phyloP scores from a whole-genome alignment of 2,329 filamentous ascomycete species.

The Cladosporium oxysporum region DNA sequence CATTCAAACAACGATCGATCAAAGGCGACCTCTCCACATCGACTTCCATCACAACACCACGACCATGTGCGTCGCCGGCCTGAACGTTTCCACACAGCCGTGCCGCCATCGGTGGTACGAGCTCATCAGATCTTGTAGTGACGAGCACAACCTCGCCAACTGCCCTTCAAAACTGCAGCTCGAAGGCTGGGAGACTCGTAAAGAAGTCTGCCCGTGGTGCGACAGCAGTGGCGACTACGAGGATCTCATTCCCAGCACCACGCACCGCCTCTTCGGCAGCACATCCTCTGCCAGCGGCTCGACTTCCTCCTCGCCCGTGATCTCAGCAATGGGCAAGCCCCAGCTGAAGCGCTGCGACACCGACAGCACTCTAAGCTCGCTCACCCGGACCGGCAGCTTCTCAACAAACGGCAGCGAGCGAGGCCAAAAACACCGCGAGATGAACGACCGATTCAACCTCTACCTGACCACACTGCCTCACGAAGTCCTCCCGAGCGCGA shows the following conservation, averaged over 20 bases:
- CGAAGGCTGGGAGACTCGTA: slow-evolving; percentile 53
- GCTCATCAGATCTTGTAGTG: slow-evolving; percentile 46
- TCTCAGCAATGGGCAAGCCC: slow-evolving; percentile 17
- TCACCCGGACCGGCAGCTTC: slow-evolving; percentile 34
- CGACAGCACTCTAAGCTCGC: slow-evolving; percentile 27
- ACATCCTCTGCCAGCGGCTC: slow-evolving; percentile 42
- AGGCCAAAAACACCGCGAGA: slow-evolving; percentile 34
- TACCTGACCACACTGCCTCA: slow-evolving; percentile 37
- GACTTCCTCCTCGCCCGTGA: slow-evolving; percentile 21
- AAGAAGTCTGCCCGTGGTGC: slow-evolving; percentile 52
- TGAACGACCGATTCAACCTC: slow-evolving; percentile 38
- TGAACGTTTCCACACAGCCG: slow-evolving; percentile 49
- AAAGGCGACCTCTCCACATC: neutral
- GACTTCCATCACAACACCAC: neutral
- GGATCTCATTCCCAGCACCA: slow-evolving; percentile 39
- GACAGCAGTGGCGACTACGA: slow-evolving; percentile 22
- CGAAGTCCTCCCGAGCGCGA: slow-evolving; percentile 36
- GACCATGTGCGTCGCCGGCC: slow-evolving; percentile 52
- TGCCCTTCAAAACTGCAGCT: slow-evolving; percentile 48
- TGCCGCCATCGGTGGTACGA: slow-evolving; percentile 55
- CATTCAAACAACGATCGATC: neutral
- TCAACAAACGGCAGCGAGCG: slow-evolving; percentile 33
- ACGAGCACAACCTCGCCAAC: slow-evolving; percentile 49
- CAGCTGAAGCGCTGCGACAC: slow-evolving; percentile 29
- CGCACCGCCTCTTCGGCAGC: slow-evolving; percentile 51